Evolutionary conservation across 495 filamentous ascomycete species (phyloP).

Genomic region (Podospora tetraspora): DNA sequence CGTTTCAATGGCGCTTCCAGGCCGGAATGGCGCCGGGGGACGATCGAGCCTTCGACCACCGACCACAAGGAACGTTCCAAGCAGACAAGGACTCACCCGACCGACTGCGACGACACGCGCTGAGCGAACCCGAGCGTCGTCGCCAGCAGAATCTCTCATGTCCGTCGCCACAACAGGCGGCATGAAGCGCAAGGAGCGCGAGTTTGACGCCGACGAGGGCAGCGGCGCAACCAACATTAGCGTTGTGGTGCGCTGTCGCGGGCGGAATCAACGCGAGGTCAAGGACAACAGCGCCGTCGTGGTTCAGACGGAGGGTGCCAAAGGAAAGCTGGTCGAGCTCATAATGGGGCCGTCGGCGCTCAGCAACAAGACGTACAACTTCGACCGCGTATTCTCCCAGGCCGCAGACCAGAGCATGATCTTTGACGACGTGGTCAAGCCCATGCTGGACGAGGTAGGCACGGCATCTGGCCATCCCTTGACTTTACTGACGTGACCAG

Average conservation of each 20-base stretch:
- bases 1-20: conserved; percentile 22
- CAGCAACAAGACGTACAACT: conserved; percentile 93
- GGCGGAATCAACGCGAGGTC: conserved; percentile 86
- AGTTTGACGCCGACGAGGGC: conserved; percentile 65
- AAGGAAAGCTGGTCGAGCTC: conserved; percentile 74
- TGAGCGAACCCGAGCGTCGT: conserved; percentile 45
- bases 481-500: conserved; percentile 40
- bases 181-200: conserved; percentile 74
- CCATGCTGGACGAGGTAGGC: conserved; percentile 84
- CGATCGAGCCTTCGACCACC: conserved; percentile 31
- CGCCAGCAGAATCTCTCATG: conserved; percentile 60
- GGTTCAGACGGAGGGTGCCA: conserved; percentile 77
- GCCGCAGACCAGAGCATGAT: conserved; percentile 90
- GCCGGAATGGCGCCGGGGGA: conserved; percentile 12
- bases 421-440: conserved; percentile 89
- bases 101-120: conserved; percentile 30
- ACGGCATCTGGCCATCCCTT: not conserved
- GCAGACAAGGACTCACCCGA: conserved; percentile 14
- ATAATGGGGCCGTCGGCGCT: conserved; percentile 89
- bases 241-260: conserved; percentile 91
- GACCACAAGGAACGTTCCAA: conserved; percentile 11
- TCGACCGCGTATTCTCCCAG: conserved; percentile 94
- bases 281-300: conserved; percentile 90
- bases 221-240: conserved; percentile 88
- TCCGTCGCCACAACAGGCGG: conserved; percentile 50